Base-by-base conservation (phyloP, 2,329 filamentous ascomycete genomes). In the Aspergillus carbonarius region DNA sequence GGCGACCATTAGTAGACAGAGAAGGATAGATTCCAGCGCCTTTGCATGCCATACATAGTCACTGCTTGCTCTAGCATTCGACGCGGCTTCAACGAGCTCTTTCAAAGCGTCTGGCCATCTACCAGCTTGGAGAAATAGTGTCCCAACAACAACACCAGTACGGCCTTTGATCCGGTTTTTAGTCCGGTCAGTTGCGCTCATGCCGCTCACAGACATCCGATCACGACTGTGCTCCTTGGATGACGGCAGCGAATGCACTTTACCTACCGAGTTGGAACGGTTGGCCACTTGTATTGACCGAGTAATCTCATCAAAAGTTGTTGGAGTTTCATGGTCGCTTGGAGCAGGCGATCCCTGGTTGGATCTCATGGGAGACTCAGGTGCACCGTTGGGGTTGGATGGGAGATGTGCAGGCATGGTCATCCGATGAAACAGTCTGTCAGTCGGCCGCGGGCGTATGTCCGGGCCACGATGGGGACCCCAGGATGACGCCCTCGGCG, bases 31-130 rank as follows among this genome's bases (percentile, higher is more conserved):
- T 72, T 99, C 96, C 18, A 99, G 81, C 1, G 92, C 93, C 76
- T 98, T 98, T 17, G 91, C 95, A 76, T 97, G 92, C 93, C 95
- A 99, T n/a, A 98, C 74, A 74, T 96, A 91, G 75, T 99, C 95
- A 67, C 92, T 93, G 59, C 90, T 84, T 37, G 86, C 87, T 67
- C 91, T 89, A 15, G 92, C 89, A 66, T 88, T 86, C 9, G 85
- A 84, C 1, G 90, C 92, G 55, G 89, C 91, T 60, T 97, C 93
- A 9, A 86, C 81, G 20, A 97, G 83, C 70, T 96, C 91, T 72
- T 86, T 89, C 47, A 98, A 75, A 7, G 93, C 93, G 76, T 98
- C 93, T 49, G 83, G 85, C 92, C 95, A 97, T 62, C 92, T 86
- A 25, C 95, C 95, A 54, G 92, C 90, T 74, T 93, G 90, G 66